Conservation (phyloP, 495 filamentous ascomycete species). For the Hypoxylon intermedium region DNA sequence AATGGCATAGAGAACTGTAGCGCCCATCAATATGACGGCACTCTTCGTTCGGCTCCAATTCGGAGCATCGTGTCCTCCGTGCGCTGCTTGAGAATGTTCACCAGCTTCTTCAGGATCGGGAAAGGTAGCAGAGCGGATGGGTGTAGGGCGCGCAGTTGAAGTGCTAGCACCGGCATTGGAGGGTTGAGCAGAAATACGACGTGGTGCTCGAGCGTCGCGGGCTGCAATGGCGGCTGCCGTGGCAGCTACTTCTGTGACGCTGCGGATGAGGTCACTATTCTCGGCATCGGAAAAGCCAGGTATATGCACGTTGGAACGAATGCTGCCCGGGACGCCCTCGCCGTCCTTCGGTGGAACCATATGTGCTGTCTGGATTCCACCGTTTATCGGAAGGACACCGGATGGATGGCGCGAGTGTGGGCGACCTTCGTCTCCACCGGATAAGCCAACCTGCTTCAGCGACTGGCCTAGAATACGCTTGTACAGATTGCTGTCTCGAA, state of each 20-base stretch:
- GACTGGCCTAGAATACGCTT: conserved; percentile 93
- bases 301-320: conserved; percentile 59
- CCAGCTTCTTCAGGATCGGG: conserved; percentile 50
- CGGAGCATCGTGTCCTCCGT: conserved; percentile 92
- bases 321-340: conserved; percentile 46
- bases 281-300: conserved; percentile 78
- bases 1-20: conserved; percentile 90
- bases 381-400: conserved; percentile 38
- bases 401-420: conserved; percentile 53
- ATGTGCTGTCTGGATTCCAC: conserved; percentile 61
- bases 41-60: conserved; percentile 96
- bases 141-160: conserved; percentile 41
- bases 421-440: conserved; percentile 55
- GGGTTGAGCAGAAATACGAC: conserved; percentile 36
- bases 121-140: conserved; percentile 50
- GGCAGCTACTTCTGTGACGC: conserved; percentile 90
- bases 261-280: conserved; percentile 78
- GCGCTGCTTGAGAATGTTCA: conserved; percentile 56
- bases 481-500: conserved; percentile 88
- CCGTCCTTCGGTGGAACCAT: conserved; percentile 73
- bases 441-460: conserved; percentile 76
- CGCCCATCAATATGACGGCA: conserved; percentile 84
- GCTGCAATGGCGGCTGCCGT: conserved; percentile 89
- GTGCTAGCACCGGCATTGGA: conserved; percentile 36
- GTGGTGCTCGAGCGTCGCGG: conserved; percentile 65